These are phyloP conservation scores for Lobosporangium transversale DNA, from an alignment of 192 early-diverging fungal genomes.

Conservation along the genomic window DNA sequence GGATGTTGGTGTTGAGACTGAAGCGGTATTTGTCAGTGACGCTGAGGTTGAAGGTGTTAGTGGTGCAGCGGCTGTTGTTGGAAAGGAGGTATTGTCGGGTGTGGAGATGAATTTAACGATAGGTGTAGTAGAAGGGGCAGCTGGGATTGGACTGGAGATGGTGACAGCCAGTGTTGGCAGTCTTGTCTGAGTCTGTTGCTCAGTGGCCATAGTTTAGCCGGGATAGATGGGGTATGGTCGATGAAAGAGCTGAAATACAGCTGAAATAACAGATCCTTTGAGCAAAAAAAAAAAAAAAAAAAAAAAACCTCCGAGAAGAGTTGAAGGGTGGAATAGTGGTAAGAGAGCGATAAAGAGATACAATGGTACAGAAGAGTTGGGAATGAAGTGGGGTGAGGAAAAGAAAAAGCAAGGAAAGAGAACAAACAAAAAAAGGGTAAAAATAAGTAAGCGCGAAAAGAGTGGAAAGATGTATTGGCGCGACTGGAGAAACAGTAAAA, in stretches of 20 bases:
- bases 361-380: background rate
- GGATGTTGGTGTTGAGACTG: slow-evolving; percentile 23
- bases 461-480: too few species aligned
- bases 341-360: background rate
- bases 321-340: too few species aligned
- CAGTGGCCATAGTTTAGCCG: slow-evolving; percentile 7
- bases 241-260: too few species aligned
- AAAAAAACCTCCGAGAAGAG: background rate
- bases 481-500: background rate
- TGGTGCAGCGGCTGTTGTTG: background rate
- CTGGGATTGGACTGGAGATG: background rate
- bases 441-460: too few species aligned
- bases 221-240: too few species aligned
- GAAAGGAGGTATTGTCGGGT: slow-evolving; percentile 1
- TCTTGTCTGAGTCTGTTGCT: slow-evolving; percentile 6
- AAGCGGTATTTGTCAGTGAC: background rate
- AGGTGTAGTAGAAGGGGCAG: background rate
- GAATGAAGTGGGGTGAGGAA: background rate
- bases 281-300: background rate
- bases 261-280: too few species aligned
- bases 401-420: background rate
- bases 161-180: slow-evolving; percentile 16
- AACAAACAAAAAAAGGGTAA: background rate
- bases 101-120: background rate
- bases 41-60: background rate